Conservation (phyloP, 176 grass and related monocot genomes). For the Cenchrus purpureus region DNA sequence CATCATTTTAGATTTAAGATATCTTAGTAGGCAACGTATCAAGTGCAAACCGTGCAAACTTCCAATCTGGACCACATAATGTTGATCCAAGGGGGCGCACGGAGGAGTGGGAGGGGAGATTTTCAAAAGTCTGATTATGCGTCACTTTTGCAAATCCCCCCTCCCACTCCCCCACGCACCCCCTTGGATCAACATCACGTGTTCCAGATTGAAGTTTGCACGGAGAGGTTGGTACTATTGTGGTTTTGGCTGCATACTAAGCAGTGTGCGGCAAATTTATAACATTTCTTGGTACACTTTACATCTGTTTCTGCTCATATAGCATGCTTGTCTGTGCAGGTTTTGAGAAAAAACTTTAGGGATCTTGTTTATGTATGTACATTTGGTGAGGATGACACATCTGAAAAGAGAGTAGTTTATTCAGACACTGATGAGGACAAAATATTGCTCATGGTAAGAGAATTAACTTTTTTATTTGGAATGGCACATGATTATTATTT, state of each 20-base stretch:
- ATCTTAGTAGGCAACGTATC: background rate
- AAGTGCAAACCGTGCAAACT: no score
- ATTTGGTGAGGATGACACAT: conserved; percentile 53
- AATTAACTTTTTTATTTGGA: conserved; percentile 15
- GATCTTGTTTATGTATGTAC: conserved; percentile 74
- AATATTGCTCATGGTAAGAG: conserved; percentile 65
- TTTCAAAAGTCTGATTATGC: no score
- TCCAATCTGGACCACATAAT: no score
- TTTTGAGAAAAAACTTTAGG: conserved; percentile 76
- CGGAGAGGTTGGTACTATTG: background rate
- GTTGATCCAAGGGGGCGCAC: no score
- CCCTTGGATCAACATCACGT: no score
- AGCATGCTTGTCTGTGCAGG: conserved; percentile 48
- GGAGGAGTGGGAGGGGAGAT: no score
- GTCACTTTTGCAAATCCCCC: no score
- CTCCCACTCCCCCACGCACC: no score
- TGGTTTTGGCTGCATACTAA: conserved; percentile 17
- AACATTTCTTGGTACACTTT: conserved; percentile 5
- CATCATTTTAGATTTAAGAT: background rate
- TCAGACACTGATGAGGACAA: conserved; percentile 66
- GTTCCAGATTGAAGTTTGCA: no score
- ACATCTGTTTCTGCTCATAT: conserved; percentile 37
- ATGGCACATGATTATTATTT: conserved; percentile 7
- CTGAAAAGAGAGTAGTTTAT: conserved; percentile 79
- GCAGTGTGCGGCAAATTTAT: conserved; percentile 7